Percentiles rank a stretch among this genome's conserved stretches.
Evolutionary conservation across 2,329 filamentous ascomycete species (phyloP).

Genomic region (Phoma sp.): DNA sequence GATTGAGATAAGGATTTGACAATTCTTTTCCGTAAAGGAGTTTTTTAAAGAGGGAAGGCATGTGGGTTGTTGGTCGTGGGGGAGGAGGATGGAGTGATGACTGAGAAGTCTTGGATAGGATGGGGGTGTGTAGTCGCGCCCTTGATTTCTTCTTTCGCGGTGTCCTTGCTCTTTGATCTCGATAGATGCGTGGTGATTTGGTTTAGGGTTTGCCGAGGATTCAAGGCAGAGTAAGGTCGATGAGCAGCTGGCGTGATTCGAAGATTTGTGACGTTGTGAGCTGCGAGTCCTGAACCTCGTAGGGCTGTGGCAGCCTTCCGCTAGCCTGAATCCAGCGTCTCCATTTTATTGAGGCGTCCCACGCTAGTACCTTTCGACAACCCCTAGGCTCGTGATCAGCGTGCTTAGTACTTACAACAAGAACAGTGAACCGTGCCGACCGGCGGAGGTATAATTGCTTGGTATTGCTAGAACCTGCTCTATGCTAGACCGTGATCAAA

Average conservation of each 20-base stretch:
- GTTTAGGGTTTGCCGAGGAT: not conserved
- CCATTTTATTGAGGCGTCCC: conserved; percentile 13
- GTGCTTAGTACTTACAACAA: not conserved
- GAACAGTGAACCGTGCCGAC: not conserved
- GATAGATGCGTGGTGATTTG: too few relatives aligned
- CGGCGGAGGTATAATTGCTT: not conserved
- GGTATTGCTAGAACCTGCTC: conserved; percentile 8
- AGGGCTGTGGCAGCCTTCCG: conserved; percentile 7
- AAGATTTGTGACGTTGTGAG: not conserved
- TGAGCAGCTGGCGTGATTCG: not conserved
- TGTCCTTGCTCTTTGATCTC: too few relatives aligned
- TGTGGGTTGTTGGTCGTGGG: not conserved
- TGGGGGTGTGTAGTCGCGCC: too few relatives aligned
- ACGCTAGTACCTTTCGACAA: conserved; percentile 4
- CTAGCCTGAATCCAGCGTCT: not conserved
- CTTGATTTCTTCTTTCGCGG: too few relatives aligned
- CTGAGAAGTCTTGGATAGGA: too few relatives aligned
- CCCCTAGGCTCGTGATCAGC: not conserved
- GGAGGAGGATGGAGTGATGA: too few relatives aligned
- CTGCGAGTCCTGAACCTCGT: not conserved
- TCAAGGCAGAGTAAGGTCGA: not conserved
- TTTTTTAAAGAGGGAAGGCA: conserved; percentile 11
- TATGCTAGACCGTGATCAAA: conserved; percentile 6
- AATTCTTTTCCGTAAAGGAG: conserved; percentile 5
- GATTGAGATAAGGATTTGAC: conserved; percentile 11